Percentiles rank a stretch among this genome's conserved stretches.
These are phyloP conservation scores for Fomitiporia mediterranea DNA, from an alignment of 1,284 basidiomycete genomes.

Conservation along the genomic window DNA sequence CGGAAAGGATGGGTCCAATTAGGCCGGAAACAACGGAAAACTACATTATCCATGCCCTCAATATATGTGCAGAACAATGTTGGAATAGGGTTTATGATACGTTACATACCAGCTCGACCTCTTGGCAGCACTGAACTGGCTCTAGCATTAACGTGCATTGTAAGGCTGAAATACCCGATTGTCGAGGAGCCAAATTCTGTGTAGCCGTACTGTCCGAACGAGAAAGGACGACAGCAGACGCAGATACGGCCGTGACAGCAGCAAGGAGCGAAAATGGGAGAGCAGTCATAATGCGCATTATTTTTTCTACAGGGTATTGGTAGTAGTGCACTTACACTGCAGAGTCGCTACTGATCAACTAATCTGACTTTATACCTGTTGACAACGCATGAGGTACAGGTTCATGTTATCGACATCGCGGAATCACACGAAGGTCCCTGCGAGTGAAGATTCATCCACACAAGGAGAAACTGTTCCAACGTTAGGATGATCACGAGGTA, in stretches of 20 bases:
- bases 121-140: slow-evolving; percentile 1
- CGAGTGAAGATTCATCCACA: too few relatives aligned
- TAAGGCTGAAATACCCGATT: slow-evolving; percentile 1
- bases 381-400: too few relatives aligned
- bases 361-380: too few relatives aligned
- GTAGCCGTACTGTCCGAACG: not conserved
- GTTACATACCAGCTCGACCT: not conserved
- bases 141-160: not conserved
- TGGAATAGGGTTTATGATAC: not conserved
- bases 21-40: not conserved
- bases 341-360: too few relatives aligned
- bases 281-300: not conserved
- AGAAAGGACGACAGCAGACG: not conserved
- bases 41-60: too few relatives aligned
- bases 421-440: too few relatives aligned
- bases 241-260: not conserved
- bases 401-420: too few relatives aligned
- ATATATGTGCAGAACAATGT: too few relatives aligned
- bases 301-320: too few relatives aligned
- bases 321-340: too few relatives aligned
- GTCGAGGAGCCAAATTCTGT: not conserved
- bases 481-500: too few relatives aligned
- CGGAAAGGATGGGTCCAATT: not conserved
- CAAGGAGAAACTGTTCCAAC: too few relatives aligned
- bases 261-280: not conserved